Evolutionary conservation across 2,329 filamentous ascomycete species (phyloP), one percentile per base, ranked within the genome.

Genomic region (Apiospora phragmitis): DNA sequence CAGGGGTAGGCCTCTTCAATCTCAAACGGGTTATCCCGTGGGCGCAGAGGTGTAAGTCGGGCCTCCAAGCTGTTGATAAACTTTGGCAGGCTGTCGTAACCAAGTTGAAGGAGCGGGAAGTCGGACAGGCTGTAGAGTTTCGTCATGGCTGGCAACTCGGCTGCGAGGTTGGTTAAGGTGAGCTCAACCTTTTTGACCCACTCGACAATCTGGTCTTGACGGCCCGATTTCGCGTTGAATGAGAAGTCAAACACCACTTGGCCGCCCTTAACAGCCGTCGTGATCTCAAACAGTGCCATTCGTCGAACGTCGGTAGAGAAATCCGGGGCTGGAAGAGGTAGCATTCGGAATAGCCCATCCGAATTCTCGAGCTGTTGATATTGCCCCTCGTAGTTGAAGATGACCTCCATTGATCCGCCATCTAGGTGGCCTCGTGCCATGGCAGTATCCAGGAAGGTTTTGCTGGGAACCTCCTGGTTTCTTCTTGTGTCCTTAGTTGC

Each of bases 321-420:
- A 14, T 71, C 70, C 9, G 66, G 49, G 12, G 69, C 51, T 38
- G 69, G 69, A 4, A 70, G 42, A 14, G 69, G 69, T 18, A 70
- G 16, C 69, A 70, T 70, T 12, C 51, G 45, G 51, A 70, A 70
- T 18, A 70, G 32, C 35, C 70, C 70, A n/a, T 69, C 67, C 8
- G 65, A 47, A 9, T 32, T 59, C 32, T 71, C 70, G 4, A 71
- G 45, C 43, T 71, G 70, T 41, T 71, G 70, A 21, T 69, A 71
- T 32, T 68, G 67, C 12, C 70, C 70, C 45, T 68, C 67, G 7
- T 71, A 71, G 51, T 71, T 71, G 67, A 71, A 69, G 18, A 71
- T 43, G 29, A 71, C 55, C 42, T 70, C 69, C 69, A 70, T 62
- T 29, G 69, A 32, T 42, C 49, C 12, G 41, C 32, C 49, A n/a